These are phyloP conservation scores for Inga leiocalycina DNA, from an alignment of 306 rosid genomes.

Conservation along the genomic window DNA sequence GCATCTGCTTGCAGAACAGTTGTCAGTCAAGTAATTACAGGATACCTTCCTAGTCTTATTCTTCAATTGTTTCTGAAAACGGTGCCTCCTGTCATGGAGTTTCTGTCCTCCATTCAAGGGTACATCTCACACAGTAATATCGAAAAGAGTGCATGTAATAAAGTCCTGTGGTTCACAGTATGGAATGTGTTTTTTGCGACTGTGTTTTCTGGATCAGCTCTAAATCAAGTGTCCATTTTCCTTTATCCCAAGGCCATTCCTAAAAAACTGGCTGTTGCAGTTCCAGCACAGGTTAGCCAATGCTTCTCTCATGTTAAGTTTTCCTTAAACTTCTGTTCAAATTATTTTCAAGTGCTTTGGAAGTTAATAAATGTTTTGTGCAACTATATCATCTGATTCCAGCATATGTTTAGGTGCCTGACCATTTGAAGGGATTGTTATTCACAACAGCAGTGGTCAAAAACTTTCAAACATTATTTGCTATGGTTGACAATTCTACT, in stretches of 20 bases:
- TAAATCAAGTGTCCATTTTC: conserved; percentile 53
- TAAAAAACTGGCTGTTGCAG: conserved; percentile 66
- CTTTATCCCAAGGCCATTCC: conserved; percentile 82
- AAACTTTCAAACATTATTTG: conserved; percentile 1
- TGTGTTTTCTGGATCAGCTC: conserved; percentile 79
- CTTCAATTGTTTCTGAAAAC: conserved; percentile 77
- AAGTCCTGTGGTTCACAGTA: conserved; percentile 92
- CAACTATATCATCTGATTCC: conserved; percentile 11
- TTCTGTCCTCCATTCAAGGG: conserved; percentile 94
- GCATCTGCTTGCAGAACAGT: conserved; percentile 61
- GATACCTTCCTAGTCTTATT: conserved; percentile 95
- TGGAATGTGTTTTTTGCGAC: conserved; percentile 96
- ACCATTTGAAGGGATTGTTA: conserved; percentile 11
- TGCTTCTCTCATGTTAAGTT: conserved; percentile 28
- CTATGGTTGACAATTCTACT: neutral
- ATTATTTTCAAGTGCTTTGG: conserved; percentile 7
- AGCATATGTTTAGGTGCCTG: conserved; percentile 1
- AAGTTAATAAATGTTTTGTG: conserved; percentile 16
- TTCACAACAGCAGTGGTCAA: neutral
- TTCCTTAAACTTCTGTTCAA: conserved; percentile 5
- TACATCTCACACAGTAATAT: conserved; percentile 72
- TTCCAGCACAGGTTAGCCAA: conserved; percentile 87
- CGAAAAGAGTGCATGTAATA: conserved; percentile 80
- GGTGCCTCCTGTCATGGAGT: conserved; percentile 87
- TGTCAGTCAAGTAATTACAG: conserved; percentile 80